phyloP scores from a whole-genome alignment of 2,329 filamentous ascomycete genomes.

The Nothopassalora personata region DNA sequence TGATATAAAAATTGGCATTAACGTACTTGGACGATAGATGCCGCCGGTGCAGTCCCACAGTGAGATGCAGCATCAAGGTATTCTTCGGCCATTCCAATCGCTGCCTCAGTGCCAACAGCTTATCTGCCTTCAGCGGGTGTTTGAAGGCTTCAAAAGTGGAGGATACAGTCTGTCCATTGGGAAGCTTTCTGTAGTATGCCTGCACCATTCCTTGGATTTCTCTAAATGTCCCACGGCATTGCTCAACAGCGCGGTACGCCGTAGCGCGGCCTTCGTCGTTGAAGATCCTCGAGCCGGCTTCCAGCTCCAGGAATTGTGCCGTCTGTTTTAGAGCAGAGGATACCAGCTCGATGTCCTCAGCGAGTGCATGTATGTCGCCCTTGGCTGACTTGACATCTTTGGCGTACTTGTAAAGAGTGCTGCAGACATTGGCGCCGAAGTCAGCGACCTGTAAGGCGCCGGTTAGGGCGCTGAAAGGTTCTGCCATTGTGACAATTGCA shows the following conservation, averaged over 20 bases:
- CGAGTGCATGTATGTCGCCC: constrained; percentile 11
- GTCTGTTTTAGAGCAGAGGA: constrained; percentile 7
- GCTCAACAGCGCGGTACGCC: constrained; percentile 6
- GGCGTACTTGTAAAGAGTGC: constrained; percentile 10
- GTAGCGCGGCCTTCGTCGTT: constrained; percentile 1
- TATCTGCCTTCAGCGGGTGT: constrained; percentile 12
- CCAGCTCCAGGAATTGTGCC: constrained; percentile 3
- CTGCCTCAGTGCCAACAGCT: constrained; percentile 12
- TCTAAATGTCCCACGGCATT: constrained; percentile 15
- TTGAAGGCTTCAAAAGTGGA: neutral
- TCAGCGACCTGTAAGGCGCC: constrained; percentile 15
- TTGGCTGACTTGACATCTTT: constrained; percentile 10
- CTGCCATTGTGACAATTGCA: neutral
- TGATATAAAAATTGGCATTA: too few relatives aligned
- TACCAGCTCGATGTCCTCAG: constrained; percentile 13
- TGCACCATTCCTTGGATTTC: constrained; percentile 8
- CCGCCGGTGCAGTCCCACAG: too few relatives aligned
- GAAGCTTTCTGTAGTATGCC: too few relatives aligned
- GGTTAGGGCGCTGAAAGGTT: constrained; percentile 6
- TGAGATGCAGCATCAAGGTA: constrained; percentile 8
- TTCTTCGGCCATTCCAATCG: constrained; percentile 19
- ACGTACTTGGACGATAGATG: too few relatives aligned
- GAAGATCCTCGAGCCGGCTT: neutral
- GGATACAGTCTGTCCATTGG: too few relatives aligned
- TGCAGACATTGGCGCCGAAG: constrained; percentile 12